Evolutionary conservation across 495 filamentous ascomycete species (phyloP), one percentile per base, ranked within the genome.

Genomic region (Chlorociboria aeruginascens): DNA sequence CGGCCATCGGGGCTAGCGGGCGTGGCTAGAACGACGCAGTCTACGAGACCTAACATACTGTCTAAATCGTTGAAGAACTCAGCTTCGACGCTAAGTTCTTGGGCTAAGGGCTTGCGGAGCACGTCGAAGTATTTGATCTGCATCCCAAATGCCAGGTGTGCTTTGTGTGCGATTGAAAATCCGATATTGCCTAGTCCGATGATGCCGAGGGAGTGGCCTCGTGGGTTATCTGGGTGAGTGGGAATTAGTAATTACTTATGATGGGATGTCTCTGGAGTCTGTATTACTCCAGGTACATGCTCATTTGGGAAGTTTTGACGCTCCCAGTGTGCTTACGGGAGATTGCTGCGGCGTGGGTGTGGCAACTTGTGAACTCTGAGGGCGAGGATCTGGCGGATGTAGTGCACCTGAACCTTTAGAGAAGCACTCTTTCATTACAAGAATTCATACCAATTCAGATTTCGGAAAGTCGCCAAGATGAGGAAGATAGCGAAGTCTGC

Each of bases 21-120:
- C 2, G 79, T 80, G 32, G 81, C 80, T 11, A 89, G 67, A 11
- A 86, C 65, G 1, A 83, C 68, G 56, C 81, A 85, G 58, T 88
- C 85, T 14, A 71, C 62, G 9, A 64, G 60, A 7, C 63, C 59
- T 3, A 85, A 61, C 48, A 89, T 63, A 3, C 53, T 58, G 8
- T 76, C 70, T 35, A 86, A 65, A 9, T 51, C 63, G 25, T 50
- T 52, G 62, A 73, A 69, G 60, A 66, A 86, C 1, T 62, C 69
- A 0, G 75, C 82, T 16, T 59, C 58, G 7, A 73, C 61, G 8
- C 49, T 46, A 10, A 57, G 47, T 54, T 77, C 74, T 29, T 73
- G 48, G 3, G 61, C 57, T 0, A 51, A 28, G 10, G 39, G 29
- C 60, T 83, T 83, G 49, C 76, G 73, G 12, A 76, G 57, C 16